Percentiles rank a stretch among this genome's conserved stretches.
These are phyloP conservation scores for Tagetes erecta DNA, from an alignment of 129 eudicot species.

Conservation along the genomic window DNA sequence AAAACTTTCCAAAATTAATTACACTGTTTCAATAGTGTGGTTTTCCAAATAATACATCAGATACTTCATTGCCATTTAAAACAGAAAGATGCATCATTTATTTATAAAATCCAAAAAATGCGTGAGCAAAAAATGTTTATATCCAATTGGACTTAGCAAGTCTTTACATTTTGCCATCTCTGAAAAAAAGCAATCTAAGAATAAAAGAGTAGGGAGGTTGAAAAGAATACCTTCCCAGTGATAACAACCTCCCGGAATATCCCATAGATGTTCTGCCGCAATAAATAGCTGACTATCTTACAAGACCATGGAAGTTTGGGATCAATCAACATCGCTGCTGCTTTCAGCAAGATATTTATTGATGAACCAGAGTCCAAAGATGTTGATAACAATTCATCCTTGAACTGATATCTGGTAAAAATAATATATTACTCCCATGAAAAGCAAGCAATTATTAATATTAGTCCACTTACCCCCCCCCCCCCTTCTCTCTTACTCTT, in stretches of 20 bases:
- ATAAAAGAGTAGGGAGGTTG: conserved; percentile 11
- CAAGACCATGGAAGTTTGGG: conserved; percentile 89
- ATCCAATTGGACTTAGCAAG: not conserved
- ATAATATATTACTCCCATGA: conserved; percentile 21
- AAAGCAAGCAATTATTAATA: conserved; percentile 4
- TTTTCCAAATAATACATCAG: not conserved
- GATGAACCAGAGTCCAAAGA: conserved; percentile 48
- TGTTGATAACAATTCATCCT: conserved; percentile 50
- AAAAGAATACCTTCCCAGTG: conserved; percentile 54
- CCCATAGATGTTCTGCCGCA: conserved; percentile 52
- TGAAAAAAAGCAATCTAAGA: conserved; percentile 5
- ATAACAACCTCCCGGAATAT: conserved; percentile 66
- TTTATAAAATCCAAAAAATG: not conserved
- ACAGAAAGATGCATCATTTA: not conserved
- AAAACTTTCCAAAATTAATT: not conserved
- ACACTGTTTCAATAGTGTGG: not conserved
- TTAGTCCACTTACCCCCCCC: conserved; percentile 18
- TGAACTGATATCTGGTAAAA: conserved; percentile 53
- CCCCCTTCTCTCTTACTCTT: too few species aligned
- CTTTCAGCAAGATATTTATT: conserved; percentile 57
- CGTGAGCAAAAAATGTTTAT: not conserved
- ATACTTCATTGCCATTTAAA: not conserved
- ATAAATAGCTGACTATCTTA: conserved; percentile 56
- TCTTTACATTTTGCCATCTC: conserved; percentile 11
- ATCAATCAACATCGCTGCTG: conserved; percentile 59